Evolutionary conservation across 345 rosid genomes (phyloP).

Genomic region (Brassica juncea): DNA sequence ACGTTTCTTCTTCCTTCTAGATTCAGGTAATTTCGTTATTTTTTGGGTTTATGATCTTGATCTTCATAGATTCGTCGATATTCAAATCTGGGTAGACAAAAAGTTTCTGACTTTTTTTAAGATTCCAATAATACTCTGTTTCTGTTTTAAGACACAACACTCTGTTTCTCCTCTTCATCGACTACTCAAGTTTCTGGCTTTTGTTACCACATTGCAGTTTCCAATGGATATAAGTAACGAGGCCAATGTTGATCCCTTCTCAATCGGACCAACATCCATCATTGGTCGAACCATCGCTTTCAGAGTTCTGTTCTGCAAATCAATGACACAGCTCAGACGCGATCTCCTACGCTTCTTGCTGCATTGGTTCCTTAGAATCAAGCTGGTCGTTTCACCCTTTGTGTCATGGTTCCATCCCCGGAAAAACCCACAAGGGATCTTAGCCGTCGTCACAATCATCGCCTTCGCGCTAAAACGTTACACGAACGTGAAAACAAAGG

Average conservation of each 20-base stretch:
- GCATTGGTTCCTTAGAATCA: slow-evolving; percentile 47
- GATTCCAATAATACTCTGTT: slow-evolving; percentile 19
- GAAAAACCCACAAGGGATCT: slow-evolving; percentile 85
- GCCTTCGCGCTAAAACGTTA: slow-evolving; percentile 82
- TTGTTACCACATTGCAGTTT: slow-evolving; percentile 26
- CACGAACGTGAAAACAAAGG: slow-evolving; percentile 76
- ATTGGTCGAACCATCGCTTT: slow-evolving; percentile 88
- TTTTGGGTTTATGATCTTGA: neutral
- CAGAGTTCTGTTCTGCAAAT: slow-evolving; percentile 76
- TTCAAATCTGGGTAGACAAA: neutral
- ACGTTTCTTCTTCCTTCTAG: slow-evolving; percentile 31
- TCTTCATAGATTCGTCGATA: neutral
- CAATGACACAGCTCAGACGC: slow-evolving; percentile 64
- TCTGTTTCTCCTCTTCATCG: slow-evolving; percentile 13
- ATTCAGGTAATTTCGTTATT: slow-evolving; percentile 2
- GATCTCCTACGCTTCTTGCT: slow-evolving; percentile 49
- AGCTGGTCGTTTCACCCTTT: slow-evolving; percentile 48
- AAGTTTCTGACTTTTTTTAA: slow-evolving; percentile 10
- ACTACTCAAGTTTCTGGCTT: neutral
- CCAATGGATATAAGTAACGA: slow-evolving; percentile 91
- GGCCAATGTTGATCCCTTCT: slow-evolving; percentile 74
- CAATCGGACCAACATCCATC: slow-evolving; percentile 86
- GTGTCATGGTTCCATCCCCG: slow-evolving; percentile 91
- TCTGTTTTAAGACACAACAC: neutral
- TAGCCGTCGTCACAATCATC: slow-evolving; percentile 81